Conservation (phyloP, 164 flowering plant species). For the Sedum album region DNA sequence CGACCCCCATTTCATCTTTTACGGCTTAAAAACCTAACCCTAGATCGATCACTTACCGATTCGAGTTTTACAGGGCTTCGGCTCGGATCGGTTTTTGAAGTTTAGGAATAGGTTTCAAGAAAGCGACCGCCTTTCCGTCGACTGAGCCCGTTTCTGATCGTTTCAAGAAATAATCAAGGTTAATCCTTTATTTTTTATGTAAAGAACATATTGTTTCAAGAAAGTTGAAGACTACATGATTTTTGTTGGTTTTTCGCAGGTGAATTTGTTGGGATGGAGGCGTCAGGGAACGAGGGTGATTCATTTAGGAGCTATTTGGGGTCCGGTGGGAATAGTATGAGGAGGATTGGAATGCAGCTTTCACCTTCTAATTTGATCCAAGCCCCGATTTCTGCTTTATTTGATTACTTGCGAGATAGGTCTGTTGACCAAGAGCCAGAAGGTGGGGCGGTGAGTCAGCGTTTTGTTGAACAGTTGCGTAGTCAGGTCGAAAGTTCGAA, state of each 20-base stretch:
- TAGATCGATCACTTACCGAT: neutral
- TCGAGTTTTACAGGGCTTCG: neutral
- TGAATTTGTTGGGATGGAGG: slow-evolving; percentile 40
- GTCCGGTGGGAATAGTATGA: slow-evolving; percentile 17
- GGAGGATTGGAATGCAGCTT: slow-evolving; percentile 51
- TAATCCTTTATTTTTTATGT: neutral
- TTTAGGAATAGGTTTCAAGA: neutral
- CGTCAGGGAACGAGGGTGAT: slow-evolving; percentile 43
- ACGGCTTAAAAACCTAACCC: neutral
- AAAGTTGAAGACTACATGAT: neutral
- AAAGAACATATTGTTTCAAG: neutral
- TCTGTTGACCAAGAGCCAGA: slow-evolving; percentile 46
- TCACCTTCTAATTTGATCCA: slow-evolving; percentile 70
- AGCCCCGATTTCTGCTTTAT: slow-evolving; percentile 66
- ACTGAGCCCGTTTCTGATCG: neutral
- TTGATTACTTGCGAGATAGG: slow-evolving; percentile 74
- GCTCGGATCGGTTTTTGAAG: neutral
- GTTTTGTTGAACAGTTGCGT: slow-evolving; percentile 21
- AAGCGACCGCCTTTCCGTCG: neutral
- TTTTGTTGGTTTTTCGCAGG: slow-evolving; percentile 15
- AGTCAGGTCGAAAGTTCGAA: slow-evolving; percentile 22
- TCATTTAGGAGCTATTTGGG: slow-evolving; percentile 33
- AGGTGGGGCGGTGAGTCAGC: slow-evolving; percentile 22
- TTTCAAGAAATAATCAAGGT: neutral
- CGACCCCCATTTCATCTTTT: neutral